A percentile compares a stretch with the other conserved stretches of the same genome.
phyloP scores from a whole-genome alignment of 495 filamentous ascomycete genomes.

The Neurospora sp. region DNA sequence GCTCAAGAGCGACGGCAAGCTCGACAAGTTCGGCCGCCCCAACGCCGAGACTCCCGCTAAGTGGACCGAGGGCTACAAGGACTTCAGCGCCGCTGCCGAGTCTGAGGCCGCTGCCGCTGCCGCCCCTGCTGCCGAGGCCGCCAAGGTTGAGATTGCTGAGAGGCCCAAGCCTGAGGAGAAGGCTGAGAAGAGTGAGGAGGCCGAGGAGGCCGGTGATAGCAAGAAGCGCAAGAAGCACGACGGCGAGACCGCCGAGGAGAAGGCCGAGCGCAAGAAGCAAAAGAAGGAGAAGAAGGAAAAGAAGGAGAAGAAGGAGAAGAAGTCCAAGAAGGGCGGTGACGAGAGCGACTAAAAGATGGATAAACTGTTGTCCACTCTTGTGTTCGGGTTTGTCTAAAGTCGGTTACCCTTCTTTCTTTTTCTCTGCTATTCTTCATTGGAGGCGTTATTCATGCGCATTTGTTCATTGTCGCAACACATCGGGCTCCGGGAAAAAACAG shows the following conservation, averaged over 20 bases:
- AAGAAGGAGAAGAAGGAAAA: conserved; percentile 65
- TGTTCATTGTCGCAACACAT: not conserved
- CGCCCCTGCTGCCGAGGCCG: conserved; percentile 17
- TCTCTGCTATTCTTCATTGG: not conserved
- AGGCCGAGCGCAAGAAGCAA: conserved; percentile 62
- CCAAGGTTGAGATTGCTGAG: conserved; percentile 10
- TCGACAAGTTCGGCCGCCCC: conserved; percentile 89
- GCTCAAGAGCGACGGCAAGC: conserved; percentile 92
- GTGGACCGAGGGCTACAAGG: conserved; percentile 84
- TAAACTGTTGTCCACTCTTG: not conserved
- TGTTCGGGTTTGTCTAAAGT: not conserved
- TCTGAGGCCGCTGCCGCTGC: conserved; percentile 25
- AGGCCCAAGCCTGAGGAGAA: conserved; percentile 28
- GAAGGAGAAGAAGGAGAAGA: conserved; percentile 43
- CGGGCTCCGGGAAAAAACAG: not conserved
- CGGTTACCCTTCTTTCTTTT: not conserved
- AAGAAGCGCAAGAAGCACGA: conserved; percentile 83
- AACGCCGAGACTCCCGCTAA: conserved; percentile 87
- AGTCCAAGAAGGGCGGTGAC: conserved; percentile 46
- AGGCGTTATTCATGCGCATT: not conserved
- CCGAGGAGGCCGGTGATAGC: conserved; percentile 23
- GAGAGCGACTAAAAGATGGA: conserved; percentile 23
- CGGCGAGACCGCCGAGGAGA: conserved; percentile 66
- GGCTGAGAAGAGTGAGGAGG: conserved; percentile 24
- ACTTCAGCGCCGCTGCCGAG: conserved; percentile 51